These are phyloP conservation scores for Beauveria varroae DNA, from an alignment of 2,329 filamentous ascomycete species.

Conservation along the genomic window DNA sequence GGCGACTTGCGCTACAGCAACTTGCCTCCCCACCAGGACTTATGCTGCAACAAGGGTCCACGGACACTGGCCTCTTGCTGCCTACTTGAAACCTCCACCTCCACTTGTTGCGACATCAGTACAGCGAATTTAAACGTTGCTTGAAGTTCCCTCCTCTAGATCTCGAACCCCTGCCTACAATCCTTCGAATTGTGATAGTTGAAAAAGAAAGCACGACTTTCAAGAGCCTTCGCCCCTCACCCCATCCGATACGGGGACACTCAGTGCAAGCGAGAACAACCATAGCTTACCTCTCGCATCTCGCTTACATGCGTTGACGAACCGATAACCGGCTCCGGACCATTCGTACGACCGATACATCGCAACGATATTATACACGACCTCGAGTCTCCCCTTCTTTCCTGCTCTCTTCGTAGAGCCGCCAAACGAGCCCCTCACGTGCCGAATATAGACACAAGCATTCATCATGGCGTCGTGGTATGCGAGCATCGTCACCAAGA, in stretches of 20 bases:
- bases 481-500: constrained; percentile 61
- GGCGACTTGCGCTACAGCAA: neutral
- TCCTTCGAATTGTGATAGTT: neutral
- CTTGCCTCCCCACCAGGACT: neutral
- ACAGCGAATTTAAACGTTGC: neutral
- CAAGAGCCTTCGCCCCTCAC: neutral
- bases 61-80: neutral
- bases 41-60: neutral
- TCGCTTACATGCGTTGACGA: neutral
- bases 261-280: neutral
- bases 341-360: neutral
- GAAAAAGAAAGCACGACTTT: no score
- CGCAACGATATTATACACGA: neutral
- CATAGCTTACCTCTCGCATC: neutral
- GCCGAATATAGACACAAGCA: neutral
- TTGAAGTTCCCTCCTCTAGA: neutral
- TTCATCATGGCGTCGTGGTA: constrained; percentile 72
- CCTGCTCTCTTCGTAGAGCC: no score
- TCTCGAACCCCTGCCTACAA: neutral
- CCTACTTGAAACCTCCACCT: constrained; percentile 11
- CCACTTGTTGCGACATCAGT: neutral
- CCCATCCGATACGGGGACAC: neutral
- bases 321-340: neutral
- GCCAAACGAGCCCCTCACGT: neutral
- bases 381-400: neutral